Evolutionary conservation across 805 yeast genomes (phyloP).

Genomic region (Candida anglica): DNA sequence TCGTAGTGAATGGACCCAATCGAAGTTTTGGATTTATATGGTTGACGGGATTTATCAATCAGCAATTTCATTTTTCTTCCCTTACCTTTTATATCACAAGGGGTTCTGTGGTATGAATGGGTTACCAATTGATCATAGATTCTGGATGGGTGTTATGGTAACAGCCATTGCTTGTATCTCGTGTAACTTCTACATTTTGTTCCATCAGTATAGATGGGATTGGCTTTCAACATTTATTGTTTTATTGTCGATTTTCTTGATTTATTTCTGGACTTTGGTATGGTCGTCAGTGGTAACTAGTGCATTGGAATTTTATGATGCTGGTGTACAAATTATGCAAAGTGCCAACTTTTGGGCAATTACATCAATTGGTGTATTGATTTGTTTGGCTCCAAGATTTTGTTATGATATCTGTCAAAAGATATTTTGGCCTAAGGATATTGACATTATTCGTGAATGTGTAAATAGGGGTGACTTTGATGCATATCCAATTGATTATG

Average conservation of each 20-base stretch:
- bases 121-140: constrained; percentile 64
- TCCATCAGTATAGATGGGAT: constrained; percentile 79
- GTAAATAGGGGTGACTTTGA: constrained; percentile 62
- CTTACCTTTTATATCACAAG: constrained; percentile 45
- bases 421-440: constrained; percentile 57
- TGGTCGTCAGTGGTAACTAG: constrained; percentile 59
- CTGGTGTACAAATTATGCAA: constrained; percentile 63
- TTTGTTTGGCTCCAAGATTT: constrained; percentile 67
- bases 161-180: constrained; percentile 64
- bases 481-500: constrained; percentile 63
- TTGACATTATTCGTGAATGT: constrained; percentile 73
- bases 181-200: constrained; percentile 60
- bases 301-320: constrained; percentile 57
- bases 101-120: constrained; percentile 43
- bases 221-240: constrained; percentile 61
- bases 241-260: constrained; percentile 52
- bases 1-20: constrained; percentile 65
- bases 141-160: constrained; percentile 64
- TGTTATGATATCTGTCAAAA: constrained; percentile 53
- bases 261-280: constrained; percentile 76
- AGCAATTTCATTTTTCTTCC: constrained; percentile 67
- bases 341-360: constrained; percentile 65
- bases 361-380: constrained; percentile 56
- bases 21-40: constrained; percentile 71
- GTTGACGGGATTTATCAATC: constrained; percentile 76